Conservation (phyloP, 805 yeast species). For the Hanseniaspora pseudoguilliermondii region DNA sequence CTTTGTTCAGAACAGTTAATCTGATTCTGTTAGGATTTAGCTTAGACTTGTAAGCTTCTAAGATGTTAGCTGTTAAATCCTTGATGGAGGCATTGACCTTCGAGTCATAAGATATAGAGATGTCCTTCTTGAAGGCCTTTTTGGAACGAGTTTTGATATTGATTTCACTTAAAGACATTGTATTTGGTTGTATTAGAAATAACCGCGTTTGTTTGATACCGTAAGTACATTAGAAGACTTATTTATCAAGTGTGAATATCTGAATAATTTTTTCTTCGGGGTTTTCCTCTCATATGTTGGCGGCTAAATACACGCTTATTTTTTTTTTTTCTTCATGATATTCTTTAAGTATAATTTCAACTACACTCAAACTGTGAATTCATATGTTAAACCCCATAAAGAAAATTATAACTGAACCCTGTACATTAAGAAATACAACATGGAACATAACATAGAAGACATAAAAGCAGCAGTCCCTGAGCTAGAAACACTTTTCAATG, state of each 20-base stretch:
- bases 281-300: too few relatives aligned
- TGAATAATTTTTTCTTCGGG: too few relatives aligned
- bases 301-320: too few relatives aligned
- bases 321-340: too few relatives aligned
- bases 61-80: slow-evolving; percentile 18
- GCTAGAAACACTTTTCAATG: slow-evolving; percentile 16
- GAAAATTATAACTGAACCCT: background rate
- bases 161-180: slow-evolving; percentile 20
- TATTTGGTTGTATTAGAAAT: slow-evolving; percentile 2
- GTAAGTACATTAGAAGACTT: too few relatives aligned
- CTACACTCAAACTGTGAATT: too few relatives aligned
- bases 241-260: too few relatives aligned
- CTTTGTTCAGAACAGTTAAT: slow-evolving; percentile 32
- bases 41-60: slow-evolving; percentile 30
- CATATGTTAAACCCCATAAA: background rate
- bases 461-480: slow-evolving; percentile 23
- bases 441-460: slow-evolving; percentile 38
- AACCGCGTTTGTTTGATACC: too few relatives aligned
- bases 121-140: slow-evolving; percentile 8
- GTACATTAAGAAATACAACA: slow-evolving; percentile 37
- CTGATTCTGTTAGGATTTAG: slow-evolving; percentile 43
- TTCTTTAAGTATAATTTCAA: too few relatives aligned
- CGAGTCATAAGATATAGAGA: background rate
- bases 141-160: slow-evolving; percentile 51
- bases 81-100: background rate